Evolutionary conservation across 495 filamentous ascomycete genomes (phyloP), one percentile per base, ranked within the genome.

Genomic region (Hyaloscypha finlandica): DNA sequence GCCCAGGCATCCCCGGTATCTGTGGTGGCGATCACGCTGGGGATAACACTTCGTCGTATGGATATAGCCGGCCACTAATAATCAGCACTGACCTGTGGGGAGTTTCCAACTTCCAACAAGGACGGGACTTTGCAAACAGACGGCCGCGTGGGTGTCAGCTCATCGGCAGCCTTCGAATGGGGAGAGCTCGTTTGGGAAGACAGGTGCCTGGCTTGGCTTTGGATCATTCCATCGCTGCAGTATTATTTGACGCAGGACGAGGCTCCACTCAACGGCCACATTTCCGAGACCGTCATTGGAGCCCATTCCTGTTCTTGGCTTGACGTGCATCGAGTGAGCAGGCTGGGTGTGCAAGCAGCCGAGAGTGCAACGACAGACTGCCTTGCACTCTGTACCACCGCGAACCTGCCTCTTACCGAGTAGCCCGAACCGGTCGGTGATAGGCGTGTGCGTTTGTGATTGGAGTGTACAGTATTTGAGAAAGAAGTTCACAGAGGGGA

Each of bases 221-320:
- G 16, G 42, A 16, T 12, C 9, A 16, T 0, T 48, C 42, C 9
- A 48, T 48, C 3, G 16, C 12, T 37, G 3, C 6, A 12, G 35
- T 37, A 37, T 16, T 48, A 48, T 48, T 48, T 48, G 42, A 48
- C 42, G 16, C 16, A 19, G 56, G 32, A 59, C 29, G 60, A 63
- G 55, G 32, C 60, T 63, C 66, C 61, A 63, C 35, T 64, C 66
- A 68, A 68, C 61, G 48, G 61, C 29, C 59, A 33, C 3, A 37
- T 6, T 55, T 64, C 53, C 63, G 65, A 68, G 59, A 63, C 65
- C 59, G 32, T 25, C 31, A 14, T 56, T 54, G 52, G 11, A 11
- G 9, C 19, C 19, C 29, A 61, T 61, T 57, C 64, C 58, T 54
- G 39, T 20, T 32, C 45, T 48, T 45, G 56, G 57, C 64, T 67